Conservation (phyloP, 139 green algal genomes). For the Haematococcus lacustris region DNA sequence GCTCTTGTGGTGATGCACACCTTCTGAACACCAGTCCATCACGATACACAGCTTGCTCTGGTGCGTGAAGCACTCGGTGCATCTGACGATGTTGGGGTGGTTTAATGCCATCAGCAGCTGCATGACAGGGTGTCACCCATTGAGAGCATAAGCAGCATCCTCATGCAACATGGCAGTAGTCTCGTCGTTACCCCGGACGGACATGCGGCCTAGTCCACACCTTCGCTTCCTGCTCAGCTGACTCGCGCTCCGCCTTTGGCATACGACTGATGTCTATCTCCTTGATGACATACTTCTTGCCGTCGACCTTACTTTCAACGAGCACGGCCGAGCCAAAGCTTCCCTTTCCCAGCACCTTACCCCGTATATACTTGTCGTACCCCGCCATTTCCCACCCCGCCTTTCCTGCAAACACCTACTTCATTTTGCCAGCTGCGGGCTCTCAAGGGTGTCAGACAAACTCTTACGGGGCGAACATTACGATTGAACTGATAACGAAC, state of each 20-base stretch:
- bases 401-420: no score
- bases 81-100: conserved; percentile 65
- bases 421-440: no score
- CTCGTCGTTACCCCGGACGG: no score
- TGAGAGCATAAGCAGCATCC: no score
- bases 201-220: no score
- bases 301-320: conserved; percentile 44
- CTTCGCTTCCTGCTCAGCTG: conserved; percentile 57
- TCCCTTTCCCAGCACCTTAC: conserved; percentile 57
- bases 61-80: conserved; percentile 50
- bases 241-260: conserved; percentile 44
- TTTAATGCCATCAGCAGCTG: conserved; percentile 61
- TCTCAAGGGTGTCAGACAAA: no score
- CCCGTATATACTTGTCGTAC: conserved; percentile 40
- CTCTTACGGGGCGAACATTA: no score
- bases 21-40: conserved; percentile 67
- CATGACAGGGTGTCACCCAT: no score
- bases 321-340: conserved; percentile 55
- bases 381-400: no score
- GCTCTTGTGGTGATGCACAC: no score
- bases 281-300: conserved; percentile 69
- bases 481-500: no score
- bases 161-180: no score
- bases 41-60: conserved; percentile 62
- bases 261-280: conserved; percentile 64